A percentile compares a stretch with the other conserved stretches of the same genome.
Conservation (phyloP, 495 filamentous ascomycete genomes). For the Acidiella bohemica region DNA sequence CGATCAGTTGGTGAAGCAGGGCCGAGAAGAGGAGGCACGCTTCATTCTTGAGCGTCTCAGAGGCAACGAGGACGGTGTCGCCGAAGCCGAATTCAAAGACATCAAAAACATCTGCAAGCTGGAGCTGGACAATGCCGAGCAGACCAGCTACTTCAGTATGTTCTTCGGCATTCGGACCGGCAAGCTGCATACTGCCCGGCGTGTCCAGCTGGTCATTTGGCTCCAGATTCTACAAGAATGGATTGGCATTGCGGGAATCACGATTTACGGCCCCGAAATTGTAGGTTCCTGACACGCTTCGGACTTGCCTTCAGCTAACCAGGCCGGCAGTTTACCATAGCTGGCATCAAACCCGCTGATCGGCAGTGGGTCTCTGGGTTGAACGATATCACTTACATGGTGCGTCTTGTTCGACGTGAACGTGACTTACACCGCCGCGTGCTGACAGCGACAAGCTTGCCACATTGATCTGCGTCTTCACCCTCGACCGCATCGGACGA, state of each 20-base stretch:
- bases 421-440: neutral
- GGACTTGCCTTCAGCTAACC: too few species aligned
- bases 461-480: constrained; percentile 54
- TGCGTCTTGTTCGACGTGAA: neutral
- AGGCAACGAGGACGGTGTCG: constrained; percentile 39
- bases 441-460: constrained; percentile 34
- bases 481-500: constrained; percentile 53
- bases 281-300: too few species aligned
- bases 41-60: constrained; percentile 50
- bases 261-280: constrained; percentile 46
- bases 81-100: constrained; percentile 50
- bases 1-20: constrained; percentile 22
- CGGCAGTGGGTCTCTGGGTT: constrained; percentile 49
- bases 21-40: constrained; percentile 29
- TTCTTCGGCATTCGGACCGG: constrained; percentile 49
- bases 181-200: constrained; percentile 49
- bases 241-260: constrained; percentile 50
- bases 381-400: constrained; percentile 54
- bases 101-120: constrained; percentile 45
- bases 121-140: constrained; percentile 38
- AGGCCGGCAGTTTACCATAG: constrained; percentile 56
- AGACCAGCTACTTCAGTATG: constrained; percentile 48
- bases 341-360: constrained; percentile 46
- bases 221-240: constrained; percentile 62
- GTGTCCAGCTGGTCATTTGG: constrained; percentile 59